Percentiles rank a stretch among this genome's conserved stretches.
These are phyloP conservation scores for Metarhizium humberi DNA, from an alignment of 2,329 filamentous ascomycete genomes.

Conservation along the genomic window DNA sequence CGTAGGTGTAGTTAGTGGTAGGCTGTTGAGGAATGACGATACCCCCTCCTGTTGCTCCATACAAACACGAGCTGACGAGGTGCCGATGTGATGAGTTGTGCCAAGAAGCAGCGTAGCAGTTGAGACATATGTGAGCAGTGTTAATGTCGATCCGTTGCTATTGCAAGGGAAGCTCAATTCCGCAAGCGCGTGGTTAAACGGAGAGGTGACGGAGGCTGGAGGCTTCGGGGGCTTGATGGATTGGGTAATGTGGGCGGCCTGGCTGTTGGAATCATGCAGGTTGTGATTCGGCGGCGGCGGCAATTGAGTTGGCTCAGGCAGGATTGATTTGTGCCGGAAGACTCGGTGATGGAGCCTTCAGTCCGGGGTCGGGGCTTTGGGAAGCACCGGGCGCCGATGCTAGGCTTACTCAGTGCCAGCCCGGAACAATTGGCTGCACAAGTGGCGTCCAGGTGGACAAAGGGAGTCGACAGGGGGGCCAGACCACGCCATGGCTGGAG, in stretches of 20 bases:
- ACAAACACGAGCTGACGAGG: neutral
- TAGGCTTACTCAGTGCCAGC: too few relatives aligned
- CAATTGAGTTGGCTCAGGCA: too few relatives aligned
- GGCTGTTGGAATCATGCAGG: too few relatives aligned
- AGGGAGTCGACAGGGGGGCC: too few relatives aligned
- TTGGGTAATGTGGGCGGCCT: too few relatives aligned
- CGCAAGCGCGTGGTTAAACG: neutral
- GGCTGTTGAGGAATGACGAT: slow-evolving; percentile 6
- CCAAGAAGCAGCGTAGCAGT: neutral
- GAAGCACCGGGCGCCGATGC: neutral
- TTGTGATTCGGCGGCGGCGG: too few relatives aligned
- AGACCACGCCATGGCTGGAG: too few relatives aligned
- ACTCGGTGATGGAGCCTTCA: neutral
- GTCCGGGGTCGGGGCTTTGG: neutral
- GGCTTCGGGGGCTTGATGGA: too few relatives aligned
- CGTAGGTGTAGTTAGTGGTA: neutral
- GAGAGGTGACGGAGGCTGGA: neutral
- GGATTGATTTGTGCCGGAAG: too few relatives aligned
- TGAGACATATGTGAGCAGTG: neutral
- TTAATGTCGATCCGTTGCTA: neutral
- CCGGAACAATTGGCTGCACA: too few relatives aligned
- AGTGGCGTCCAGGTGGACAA: too few relatives aligned
- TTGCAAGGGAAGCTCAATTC: neutral
- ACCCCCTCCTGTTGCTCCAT: neutral
- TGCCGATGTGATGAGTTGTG: neutral